These are phyloP conservation scores for Sesbania bispinosa DNA, from an alignment of 306 rosid species.

Conservation along the genomic window DNA sequence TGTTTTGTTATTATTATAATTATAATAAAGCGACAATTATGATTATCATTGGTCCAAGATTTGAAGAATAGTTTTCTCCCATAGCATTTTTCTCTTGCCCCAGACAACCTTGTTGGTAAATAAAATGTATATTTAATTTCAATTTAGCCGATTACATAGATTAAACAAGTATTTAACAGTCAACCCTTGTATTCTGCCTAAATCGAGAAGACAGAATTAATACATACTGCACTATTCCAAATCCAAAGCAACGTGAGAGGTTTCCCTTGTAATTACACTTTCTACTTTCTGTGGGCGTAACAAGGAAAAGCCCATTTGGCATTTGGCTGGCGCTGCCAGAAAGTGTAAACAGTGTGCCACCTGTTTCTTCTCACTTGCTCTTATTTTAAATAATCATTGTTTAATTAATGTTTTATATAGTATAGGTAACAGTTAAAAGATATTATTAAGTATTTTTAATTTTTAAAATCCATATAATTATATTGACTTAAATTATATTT, in stretches of 20 bases:
- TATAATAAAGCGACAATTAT: too few relatives aligned
- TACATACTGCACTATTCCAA: too few relatives aligned
- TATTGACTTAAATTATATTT: too few relatives aligned
- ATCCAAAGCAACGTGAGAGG: background rate
- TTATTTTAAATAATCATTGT: too few relatives aligned
- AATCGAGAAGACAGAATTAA: background rate
- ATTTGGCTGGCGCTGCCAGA: constrained; percentile 15
- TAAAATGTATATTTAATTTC: background rate
- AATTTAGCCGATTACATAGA: background rate
- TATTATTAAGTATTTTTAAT: too few relatives aligned
- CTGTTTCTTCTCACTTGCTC: too few relatives aligned
- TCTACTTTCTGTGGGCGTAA: constrained; percentile 20
- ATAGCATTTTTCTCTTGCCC: background rate
- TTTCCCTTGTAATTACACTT: background rate
- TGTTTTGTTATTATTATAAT: too few relatives aligned
- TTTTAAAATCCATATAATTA: too few relatives aligned
- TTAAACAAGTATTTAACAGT: background rate
- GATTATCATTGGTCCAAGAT: too few relatives aligned
- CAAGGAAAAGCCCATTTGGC: background rate
- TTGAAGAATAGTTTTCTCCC: background rate
- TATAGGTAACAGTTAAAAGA: too few relatives aligned
- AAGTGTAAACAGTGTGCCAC: background rate
- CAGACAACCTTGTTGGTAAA: background rate
- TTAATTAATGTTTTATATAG: too few relatives aligned
- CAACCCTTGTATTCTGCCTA: background rate